Conservation (phyloP, 129 eudicot genomes). For the Arctium lappa region DNA sequence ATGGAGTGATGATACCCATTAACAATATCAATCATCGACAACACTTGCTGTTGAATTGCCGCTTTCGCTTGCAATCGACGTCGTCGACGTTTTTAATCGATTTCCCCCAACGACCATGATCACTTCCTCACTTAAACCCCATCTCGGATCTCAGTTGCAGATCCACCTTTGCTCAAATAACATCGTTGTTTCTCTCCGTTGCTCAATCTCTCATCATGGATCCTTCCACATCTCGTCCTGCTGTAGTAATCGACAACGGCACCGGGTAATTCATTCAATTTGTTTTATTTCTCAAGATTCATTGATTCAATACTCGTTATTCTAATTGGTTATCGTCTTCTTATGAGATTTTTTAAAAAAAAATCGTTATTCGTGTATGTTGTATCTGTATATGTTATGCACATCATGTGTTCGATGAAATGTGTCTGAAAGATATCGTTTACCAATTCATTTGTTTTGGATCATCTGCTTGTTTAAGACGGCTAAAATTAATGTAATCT, state of each 20-base stretch:
- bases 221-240: conserved; percentile 82
- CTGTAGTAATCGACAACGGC: conserved; percentile 95
- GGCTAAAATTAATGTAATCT: not conserved
- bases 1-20: conserved; percentile 35
- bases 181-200: not conserved
- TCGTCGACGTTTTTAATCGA: conserved; percentile 17
- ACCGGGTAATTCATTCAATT: conserved; percentile 56
- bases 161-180: conserved; percentile 36
- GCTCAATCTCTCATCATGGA: conserved; percentile 52
- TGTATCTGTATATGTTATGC: not conserved
- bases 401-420: conserved; percentile 33
- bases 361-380: not conserved
- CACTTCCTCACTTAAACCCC: conserved; percentile 45
- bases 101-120: conserved; percentile 55
- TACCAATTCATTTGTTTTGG: not conserved
- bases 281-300: not conserved
- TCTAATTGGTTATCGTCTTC: not conserved
- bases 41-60: conserved; percentile 28
- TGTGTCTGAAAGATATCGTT: not conserved
- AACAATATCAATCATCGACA: conserved; percentile 3
- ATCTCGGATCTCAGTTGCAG: conserved; percentile 62
- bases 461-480: not conserved
- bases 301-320: not conserved
- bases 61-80: conserved; percentile 33
- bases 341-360: not conserved